phyloP scores from a whole-genome alignment of 75 land plant species.

The Pinus taeda region DNA sequence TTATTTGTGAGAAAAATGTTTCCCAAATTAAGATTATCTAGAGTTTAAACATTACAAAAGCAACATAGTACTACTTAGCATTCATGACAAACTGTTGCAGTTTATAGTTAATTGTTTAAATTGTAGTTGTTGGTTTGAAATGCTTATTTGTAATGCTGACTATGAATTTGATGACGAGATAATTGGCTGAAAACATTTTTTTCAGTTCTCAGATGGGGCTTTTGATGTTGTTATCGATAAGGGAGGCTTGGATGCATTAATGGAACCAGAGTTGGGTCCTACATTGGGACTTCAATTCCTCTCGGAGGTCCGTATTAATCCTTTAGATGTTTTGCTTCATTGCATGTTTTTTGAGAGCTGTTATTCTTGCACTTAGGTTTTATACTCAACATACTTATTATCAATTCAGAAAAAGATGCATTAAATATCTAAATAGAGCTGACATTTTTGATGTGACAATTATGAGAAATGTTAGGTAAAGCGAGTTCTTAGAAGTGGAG shows the following conservation, averaged over 20 bases:
- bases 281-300: constrained; percentile 62
- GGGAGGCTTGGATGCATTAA: constrained; percentile 95
- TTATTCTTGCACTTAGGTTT: neutral
- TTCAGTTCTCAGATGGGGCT: constrained; percentile 64
- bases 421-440: neutral
- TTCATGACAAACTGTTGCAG: neutral
- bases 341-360: neutral
- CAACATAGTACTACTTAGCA: too few relatives aligned
- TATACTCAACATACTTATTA: neutral
- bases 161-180: neutral
- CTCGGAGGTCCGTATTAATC: constrained; percentile 63
- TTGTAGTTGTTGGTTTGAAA: neutral
- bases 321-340: neutral
- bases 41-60: too few relatives aligned
- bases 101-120: neutral
- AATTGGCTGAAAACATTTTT: constrained; percentile 5
- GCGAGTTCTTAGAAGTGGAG: constrained; percentile 66
- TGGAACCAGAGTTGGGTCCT: constrained; percentile 79
- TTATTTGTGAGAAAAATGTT: too few relatives aligned
- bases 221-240: constrained; percentile 93
- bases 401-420: neutral
- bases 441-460: neutral
- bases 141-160: neutral
- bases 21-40: too few relatives aligned
- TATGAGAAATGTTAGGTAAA: constrained; percentile 51